Conservation (phyloP, 805 yeast species). For the Zygoascus bituminiphila region DNA sequence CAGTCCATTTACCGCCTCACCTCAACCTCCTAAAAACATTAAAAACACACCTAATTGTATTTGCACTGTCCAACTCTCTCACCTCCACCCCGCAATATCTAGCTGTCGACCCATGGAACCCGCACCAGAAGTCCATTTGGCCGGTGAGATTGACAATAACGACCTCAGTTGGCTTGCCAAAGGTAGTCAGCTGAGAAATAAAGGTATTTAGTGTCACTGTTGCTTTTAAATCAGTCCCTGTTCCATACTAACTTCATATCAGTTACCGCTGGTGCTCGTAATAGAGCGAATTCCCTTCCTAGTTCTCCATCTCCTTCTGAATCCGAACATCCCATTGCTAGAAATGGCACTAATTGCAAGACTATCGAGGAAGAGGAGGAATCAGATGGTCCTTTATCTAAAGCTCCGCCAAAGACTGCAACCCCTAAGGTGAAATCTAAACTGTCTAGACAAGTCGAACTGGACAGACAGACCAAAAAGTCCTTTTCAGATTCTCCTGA, state of each 20-base stretch:
- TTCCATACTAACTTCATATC: not conserved
- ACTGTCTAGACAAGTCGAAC: not conserved
- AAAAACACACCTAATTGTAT: no score
- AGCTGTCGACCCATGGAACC: not conserved
- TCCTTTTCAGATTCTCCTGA: not conserved
- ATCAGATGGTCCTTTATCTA: not conserved
- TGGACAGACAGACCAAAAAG: not conserved
- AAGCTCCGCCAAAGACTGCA: not conserved
- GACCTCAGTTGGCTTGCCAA: conserved; percentile 2
- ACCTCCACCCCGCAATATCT: not conserved
- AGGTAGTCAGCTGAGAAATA: conserved; percentile 1
- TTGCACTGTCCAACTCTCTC: no score
- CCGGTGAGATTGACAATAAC: not conserved
- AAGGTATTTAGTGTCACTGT: not conserved
- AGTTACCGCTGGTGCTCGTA: not conserved
- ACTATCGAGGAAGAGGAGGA: conserved; percentile 1
- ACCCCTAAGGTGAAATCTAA: not conserved
- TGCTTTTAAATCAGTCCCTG: not conserved
- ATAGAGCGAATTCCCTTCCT: not conserved
- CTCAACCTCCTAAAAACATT: not conserved
- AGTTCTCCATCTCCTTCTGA: not conserved
- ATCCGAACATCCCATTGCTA: no score
- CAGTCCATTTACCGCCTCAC: not conserved
- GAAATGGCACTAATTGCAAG: not conserved
- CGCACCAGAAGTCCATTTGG: not conserved